A percentile compares a stretch with the other conserved stretches of the same genome.
Conservation (phyloP, 2,329 filamentous ascomycete species). For the Hymenoscyphus albidus region DNA sequence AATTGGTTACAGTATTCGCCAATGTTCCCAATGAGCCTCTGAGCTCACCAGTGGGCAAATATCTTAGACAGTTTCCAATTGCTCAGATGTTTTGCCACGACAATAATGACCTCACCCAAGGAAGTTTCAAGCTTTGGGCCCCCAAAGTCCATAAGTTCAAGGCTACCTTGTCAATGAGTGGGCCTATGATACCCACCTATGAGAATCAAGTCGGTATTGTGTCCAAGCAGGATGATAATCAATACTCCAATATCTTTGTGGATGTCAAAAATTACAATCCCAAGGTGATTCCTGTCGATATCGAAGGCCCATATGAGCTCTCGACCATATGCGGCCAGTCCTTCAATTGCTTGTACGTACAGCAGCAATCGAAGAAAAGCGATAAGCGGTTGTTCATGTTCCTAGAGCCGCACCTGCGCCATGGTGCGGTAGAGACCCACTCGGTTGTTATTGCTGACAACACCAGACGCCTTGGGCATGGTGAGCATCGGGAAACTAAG, state of each 20-base stretch:
- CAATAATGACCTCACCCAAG: slow-evolving; percentile 35
- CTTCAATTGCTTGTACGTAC: slow-evolving; percentile 20
- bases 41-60: slow-evolving; percentile 39
- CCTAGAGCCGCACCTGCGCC: slow-evolving; percentile 47
- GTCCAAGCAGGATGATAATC: slow-evolving; percentile 4
- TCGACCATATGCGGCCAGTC: slow-evolving; percentile 56
- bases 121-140: slow-evolving; percentile 43
- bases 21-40: slow-evolving; percentile 33
- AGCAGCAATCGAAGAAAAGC: not conserved
- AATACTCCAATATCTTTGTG: slow-evolving; percentile 44
- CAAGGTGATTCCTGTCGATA: slow-evolving; percentile 34
- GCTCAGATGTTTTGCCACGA: slow-evolving; percentile 42
- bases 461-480: slow-evolving; percentile 43
- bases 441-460: slow-evolving; percentile 54
- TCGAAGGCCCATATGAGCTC: slow-evolving; percentile 49
- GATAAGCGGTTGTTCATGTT: slow-evolving; percentile 49
- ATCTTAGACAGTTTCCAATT: slow-evolving; percentile 41
- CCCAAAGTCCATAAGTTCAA: slow-evolving; percentile 37
- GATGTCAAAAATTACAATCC: slow-evolving; percentile 31
- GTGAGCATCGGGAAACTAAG: slow-evolving; percentile 43
- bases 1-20: slow-evolving; percentile 38
- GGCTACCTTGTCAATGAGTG: slow-evolving; percentile 38
- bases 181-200: slow-evolving; percentile 22
- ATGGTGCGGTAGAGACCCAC: slow-evolving; percentile 44
- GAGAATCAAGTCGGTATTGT: slow-evolving; percentile 22